Percentiles rank a stretch among this genome's conserved stretches.
Conservation (phyloP, 495 filamentous ascomycete genomes). For the Apodospora peruviana region DNA sequence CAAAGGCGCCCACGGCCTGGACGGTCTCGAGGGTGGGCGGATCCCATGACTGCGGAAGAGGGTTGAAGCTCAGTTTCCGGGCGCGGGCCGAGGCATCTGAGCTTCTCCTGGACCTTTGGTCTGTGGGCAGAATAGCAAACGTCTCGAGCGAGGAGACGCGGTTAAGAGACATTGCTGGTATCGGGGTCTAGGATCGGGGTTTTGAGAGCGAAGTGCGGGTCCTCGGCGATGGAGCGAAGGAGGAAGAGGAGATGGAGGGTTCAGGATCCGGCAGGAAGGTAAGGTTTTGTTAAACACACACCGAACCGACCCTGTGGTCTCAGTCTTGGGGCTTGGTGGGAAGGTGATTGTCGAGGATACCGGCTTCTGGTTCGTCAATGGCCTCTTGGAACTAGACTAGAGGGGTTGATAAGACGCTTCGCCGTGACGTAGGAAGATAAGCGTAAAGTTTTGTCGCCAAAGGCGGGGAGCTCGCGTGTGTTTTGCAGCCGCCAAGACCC, state of each 20-base stretch:
- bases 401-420: conserved; percentile 2
- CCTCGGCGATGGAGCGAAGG: neutral
- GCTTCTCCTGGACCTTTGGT: conserved; percentile 33
- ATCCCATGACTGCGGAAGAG: conserved; percentile 45
- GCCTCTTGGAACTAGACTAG: neutral
- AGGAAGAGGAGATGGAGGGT: neutral
- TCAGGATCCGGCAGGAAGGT: no score
- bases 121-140: conserved; percentile 34
- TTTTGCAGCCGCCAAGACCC: no score
- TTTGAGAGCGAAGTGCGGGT: neutral
- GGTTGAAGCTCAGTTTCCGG: conserved; percentile 49
- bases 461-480: no score
- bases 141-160: conserved; percentile 48
- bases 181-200: neutral
- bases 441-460: no score
- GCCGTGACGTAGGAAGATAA: neutral
- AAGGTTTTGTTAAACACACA: no score
- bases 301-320: no score
- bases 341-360: no score
- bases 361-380: conserved; percentile 15
- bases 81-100: conserved; percentile 36
- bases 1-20: conserved; percentile 60
- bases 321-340: no score
- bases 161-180: conserved; percentile 40
- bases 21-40: conserved; percentile 27